A percentile compares a stretch with the other conserved stretches of the same genome.
phyloP scores from a whole-genome alignment of 2,329 filamentous ascomycete species.

The Graphium sp. region DNA sequence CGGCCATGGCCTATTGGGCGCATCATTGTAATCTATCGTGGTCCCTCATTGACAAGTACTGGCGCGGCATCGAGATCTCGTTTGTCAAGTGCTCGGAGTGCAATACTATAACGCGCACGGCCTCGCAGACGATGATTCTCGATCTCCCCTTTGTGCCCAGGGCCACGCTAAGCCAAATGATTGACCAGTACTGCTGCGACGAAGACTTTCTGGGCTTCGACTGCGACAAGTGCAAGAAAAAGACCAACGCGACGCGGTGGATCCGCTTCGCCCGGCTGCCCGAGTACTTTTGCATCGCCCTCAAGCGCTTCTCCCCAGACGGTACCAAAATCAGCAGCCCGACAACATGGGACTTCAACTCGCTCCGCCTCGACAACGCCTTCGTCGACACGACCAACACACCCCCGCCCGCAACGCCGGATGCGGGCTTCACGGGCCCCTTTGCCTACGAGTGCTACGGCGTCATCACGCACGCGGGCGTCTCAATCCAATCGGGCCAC shows the following conservation, averaged over 20 bases:
- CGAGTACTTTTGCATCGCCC: constrained; percentile 59
- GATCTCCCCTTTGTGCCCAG: constrained; percentile 18
- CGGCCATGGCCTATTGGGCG: constrained; percentile 60
- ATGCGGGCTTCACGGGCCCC: constrained; percentile 29
- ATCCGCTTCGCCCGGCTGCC: constrained; percentile 65
- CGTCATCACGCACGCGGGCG: constrained; percentile 62
- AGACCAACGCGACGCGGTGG: constrained; percentile 50
- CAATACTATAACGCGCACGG: constrained; percentile 28
- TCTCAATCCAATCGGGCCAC: constrained; percentile 50
- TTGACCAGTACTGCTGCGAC: constrained; percentile 5
- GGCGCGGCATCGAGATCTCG: constrained; percentile 60
- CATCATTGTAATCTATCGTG: constrained; percentile 51
- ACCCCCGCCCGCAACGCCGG: constrained; percentile 14
- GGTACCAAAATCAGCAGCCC: constrained; percentile 52
- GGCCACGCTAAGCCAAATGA: neutral
- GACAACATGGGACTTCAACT: constrained; percentile 60
- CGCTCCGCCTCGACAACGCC: constrained; percentile 21
- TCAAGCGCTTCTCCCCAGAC: constrained; percentile 37
- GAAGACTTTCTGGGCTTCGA: constrained; percentile 21
- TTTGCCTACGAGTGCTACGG: constrained; percentile 77
- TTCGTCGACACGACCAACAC: constrained; percentile 7
- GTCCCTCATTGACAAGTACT: constrained; percentile 66
- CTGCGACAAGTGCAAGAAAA: constrained; percentile 58
- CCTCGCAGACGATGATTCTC: constrained; percentile 35
- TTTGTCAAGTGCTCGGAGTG: constrained; percentile 50